Evolutionary conservation across 768 basidiomycete species (phyloP), one percentile per base, ranked within the genome.

Genomic region (Phlebiopsis gigantea): DNA sequence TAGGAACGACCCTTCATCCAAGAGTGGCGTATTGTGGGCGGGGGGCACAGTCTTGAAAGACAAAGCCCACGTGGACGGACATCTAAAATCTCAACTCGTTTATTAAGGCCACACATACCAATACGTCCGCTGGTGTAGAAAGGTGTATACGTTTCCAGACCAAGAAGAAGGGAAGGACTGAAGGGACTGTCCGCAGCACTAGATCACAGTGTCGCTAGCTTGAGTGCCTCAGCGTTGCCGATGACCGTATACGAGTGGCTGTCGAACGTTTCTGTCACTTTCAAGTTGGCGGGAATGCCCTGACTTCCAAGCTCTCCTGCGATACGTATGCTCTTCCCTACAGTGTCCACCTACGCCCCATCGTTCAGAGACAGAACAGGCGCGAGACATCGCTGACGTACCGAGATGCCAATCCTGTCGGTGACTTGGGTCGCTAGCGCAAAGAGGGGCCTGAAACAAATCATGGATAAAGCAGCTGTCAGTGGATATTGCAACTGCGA

Each of bases 251-350:
- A 87, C 46, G 62, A 65, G 0, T 68, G 51, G 22, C 51, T 66
- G 6, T 63, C 76, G 1, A 71, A 71, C 41, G 67, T 65, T 2
- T 73, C 77, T 26, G 10, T 44, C 5, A 55, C 66, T 63, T 77
- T 74, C 14, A 68, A 69, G 2, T 83, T 77, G 17, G 77, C 43
- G 0, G 82, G 78, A 9, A 89, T 70, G 0, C 62, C 69, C 0
- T 75, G 66, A 0, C 81, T 78, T 0, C 87, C 86, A 2, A 85
- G 67, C 15, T 68, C 70, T 1, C 86, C 85, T 1, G 82, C 85
- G 24, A 72, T 62, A 22, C 72, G 71, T 5, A 85, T 73, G n/a
- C 80, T 77, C 62, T 76, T 81, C 2, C 77, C 85, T 4, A 88
- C 73, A 1, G 72, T 71, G 1, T 75, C 60, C 1, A 87, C 71